phyloP scores from a whole-genome alignment of 2,329 filamentous ascomycete species.

The Graphilbum fragrans region DNA sequence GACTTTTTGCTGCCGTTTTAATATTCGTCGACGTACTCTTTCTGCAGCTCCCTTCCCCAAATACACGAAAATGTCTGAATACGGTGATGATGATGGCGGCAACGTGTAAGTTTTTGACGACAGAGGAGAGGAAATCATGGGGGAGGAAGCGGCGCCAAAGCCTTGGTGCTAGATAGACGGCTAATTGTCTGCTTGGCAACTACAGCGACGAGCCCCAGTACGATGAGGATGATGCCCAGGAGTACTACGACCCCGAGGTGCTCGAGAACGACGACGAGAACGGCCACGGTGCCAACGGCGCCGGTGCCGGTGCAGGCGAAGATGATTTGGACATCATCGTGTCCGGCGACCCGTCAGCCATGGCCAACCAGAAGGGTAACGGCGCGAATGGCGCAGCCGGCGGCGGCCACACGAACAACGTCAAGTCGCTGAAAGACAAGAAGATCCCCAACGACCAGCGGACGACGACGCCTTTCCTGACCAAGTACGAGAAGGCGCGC shows the following conservation, averaged over 20 bases:
- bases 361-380: slow-evolving; percentile 30
- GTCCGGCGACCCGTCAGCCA: slow-evolving; percentile 49
- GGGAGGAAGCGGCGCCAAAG: too few relatives aligned
- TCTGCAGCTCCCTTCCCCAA: background rate
- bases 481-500: slow-evolving; percentile 92
- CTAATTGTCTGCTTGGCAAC: slow-evolving; percentile 8
- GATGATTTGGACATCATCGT: slow-evolving; percentile 45
- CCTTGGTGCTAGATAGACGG: too few relatives aligned
- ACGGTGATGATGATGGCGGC: slow-evolving; percentile 49
- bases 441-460: slow-evolving; percentile 83
- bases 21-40: too few relatives aligned
- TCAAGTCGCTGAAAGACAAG: slow-evolving; percentile 58
- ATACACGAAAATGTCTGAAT: slow-evolving; percentile 52
- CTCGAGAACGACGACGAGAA: slow-evolving; percentile 45
- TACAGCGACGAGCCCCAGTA: slow-evolving; percentile 56
- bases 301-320: slow-evolving; percentile 40
- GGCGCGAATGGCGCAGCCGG: slow-evolving; percentile 38
- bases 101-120: slow-evolving; percentile 36
- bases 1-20: too few relatives aligned
- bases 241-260: slow-evolving; percentile 43
- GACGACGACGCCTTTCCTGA: slow-evolving; percentile 96
- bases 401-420: slow-evolving; percentile 35
- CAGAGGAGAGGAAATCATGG: background rate
- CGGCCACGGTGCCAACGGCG: slow-evolving; percentile 41
- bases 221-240: slow-evolving; percentile 55